Percentiles rank a stretch among this genome's conserved stretches.
Evolutionary conservation across 164 flowering plant species (phyloP).

Genomic region (Magnolia changhungtana): DNA sequence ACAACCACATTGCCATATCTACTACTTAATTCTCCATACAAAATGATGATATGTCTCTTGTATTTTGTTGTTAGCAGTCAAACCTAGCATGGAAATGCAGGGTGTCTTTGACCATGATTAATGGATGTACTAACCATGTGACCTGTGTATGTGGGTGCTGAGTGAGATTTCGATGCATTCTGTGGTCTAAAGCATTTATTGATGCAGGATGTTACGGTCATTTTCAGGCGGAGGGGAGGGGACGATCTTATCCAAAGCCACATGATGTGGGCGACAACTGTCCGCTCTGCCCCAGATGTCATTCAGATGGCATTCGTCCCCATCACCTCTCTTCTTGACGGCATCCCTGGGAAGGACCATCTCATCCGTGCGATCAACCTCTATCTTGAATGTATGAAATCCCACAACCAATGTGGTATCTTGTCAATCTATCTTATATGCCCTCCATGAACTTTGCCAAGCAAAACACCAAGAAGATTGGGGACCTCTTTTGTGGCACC

Average conservation of each 20-base stretch:
- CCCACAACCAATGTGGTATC: background rate
- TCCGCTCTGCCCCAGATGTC: slow-evolving; percentile 65
- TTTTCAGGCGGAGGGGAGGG: slow-evolving; percentile 83
- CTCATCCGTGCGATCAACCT: slow-evolving; percentile 59
- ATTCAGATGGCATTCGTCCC: slow-evolving; percentile 73
- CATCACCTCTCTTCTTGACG: slow-evolving; percentile 61
- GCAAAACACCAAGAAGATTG: too few relatives aligned
- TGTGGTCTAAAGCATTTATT: background rate
- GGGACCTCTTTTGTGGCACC: too few relatives aligned
- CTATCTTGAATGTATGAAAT: slow-evolving; percentile 66
- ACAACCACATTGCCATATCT: too few relatives aligned
- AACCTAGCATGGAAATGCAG: too few relatives aligned
- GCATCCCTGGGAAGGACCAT: slow-evolving; percentile 52
- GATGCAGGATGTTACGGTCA: slow-evolving; percentile 76
- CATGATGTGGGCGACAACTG: slow-evolving; percentile 58
- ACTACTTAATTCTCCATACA: too few relatives aligned
- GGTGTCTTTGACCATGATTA: too few relatives aligned
- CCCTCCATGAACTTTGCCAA: background rate
- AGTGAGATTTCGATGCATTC: background rate
- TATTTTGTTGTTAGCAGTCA: too few relatives aligned
- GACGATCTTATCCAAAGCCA: slow-evolving; percentile 79
- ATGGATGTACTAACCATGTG: background rate
- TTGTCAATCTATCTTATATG: background rate
- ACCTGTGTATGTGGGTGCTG: background rate
- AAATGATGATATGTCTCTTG: too few relatives aligned